Evolutionary conservation across 139 green algal species (phyloP).

Genomic region (Coelastrella sp.): DNA sequence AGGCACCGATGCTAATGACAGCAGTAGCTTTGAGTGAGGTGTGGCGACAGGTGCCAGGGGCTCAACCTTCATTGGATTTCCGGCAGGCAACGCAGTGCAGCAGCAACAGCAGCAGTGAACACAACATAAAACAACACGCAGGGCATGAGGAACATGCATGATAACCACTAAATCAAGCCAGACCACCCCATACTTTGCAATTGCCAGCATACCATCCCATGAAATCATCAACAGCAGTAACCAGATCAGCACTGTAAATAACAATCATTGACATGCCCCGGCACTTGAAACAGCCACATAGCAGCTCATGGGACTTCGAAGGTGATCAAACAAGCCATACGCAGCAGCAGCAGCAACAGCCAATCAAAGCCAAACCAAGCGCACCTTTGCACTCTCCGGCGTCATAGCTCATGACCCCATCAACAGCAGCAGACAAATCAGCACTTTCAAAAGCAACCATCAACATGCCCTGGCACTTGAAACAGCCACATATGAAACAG

Average conservation of each 20-base stretch:
- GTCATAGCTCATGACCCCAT: conserved; percentile 84
- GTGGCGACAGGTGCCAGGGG: too few relatives aligned
- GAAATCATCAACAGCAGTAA: conserved; percentile 66
- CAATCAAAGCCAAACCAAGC: not conserved
- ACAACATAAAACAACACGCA: too few relatives aligned
- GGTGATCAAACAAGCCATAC: too few relatives aligned
- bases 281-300: conserved; percentile 39
- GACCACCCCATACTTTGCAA: conserved; percentile 49
- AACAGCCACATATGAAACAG: not conserved
- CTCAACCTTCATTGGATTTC: too few relatives aligned
- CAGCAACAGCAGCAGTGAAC: too few relatives aligned
- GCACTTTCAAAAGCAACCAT: conserved; percentile 77
- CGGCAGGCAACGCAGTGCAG: too few relatives aligned
- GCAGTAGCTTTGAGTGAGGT: not conserved
- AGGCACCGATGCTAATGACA: not conserved
- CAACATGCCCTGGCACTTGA: conserved; percentile 61
- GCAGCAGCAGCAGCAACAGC: too few relatives aligned
- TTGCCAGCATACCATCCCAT: conserved; percentile 77
- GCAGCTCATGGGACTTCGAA: too few relatives aligned
- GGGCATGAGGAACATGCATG: too few relatives aligned
- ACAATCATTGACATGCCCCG: conserved; percentile 70
- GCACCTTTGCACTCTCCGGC: conserved; percentile 57
- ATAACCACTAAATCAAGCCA: too few relatives aligned
- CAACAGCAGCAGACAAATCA: conserved; percentile 71
- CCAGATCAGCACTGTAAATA: conserved; percentile 77